A percentile compares a stretch with the other conserved stretches of the same genome.
phyloP scores from a whole-genome alignment of 345 rosid species.

The Arabidopsis arenosa region DNA sequence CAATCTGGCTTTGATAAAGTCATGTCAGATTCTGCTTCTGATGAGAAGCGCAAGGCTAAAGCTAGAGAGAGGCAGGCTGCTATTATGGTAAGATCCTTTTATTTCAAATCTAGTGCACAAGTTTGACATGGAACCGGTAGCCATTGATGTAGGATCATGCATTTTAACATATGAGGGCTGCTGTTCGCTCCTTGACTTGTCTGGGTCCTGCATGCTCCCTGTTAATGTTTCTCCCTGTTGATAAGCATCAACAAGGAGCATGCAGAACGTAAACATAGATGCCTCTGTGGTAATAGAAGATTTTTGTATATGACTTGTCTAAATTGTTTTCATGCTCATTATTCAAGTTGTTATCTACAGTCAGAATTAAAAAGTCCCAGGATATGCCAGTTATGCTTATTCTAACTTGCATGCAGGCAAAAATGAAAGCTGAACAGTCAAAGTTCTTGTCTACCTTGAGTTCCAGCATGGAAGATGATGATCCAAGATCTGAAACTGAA shows the following conservation, averaged over 20 bases:
- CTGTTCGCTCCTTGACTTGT: constrained; percentile 12
- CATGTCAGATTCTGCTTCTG: constrained; percentile 51
- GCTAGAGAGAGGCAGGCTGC: constrained; percentile 93
- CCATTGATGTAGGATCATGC: constrained; percentile 17
- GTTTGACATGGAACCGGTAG: constrained; percentile 12
- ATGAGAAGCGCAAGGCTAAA: constrained; percentile 79
- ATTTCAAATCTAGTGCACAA: constrained; percentile 10
- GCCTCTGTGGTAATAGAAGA: neutral
- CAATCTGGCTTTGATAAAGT: constrained; percentile 48
- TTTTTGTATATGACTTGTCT: constrained; percentile 16
- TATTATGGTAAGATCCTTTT: constrained; percentile 67
- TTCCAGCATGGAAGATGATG: constrained; percentile 57
- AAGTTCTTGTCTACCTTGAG: constrained; percentile 76
- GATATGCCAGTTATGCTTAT: constrained; percentile 41
- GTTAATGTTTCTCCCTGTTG: neutral
- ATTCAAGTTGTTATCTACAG: constrained; percentile 8
- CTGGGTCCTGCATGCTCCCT: constrained; percentile 1
- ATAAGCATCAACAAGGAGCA: constrained; percentile 12
- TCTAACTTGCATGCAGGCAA: constrained; percentile 64
- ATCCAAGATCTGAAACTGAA: constrained; percentile 54
- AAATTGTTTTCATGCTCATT: constrained; percentile 10
- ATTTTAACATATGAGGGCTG: constrained; percentile 17
- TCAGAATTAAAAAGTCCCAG: constrained; percentile 5
- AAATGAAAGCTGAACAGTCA: constrained; percentile 96
- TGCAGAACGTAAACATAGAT: constrained; percentile 22